Evolutionary conservation across 169 alveolate genomes (phyloP).

Genomic region (Eimeria maxima): DNA sequence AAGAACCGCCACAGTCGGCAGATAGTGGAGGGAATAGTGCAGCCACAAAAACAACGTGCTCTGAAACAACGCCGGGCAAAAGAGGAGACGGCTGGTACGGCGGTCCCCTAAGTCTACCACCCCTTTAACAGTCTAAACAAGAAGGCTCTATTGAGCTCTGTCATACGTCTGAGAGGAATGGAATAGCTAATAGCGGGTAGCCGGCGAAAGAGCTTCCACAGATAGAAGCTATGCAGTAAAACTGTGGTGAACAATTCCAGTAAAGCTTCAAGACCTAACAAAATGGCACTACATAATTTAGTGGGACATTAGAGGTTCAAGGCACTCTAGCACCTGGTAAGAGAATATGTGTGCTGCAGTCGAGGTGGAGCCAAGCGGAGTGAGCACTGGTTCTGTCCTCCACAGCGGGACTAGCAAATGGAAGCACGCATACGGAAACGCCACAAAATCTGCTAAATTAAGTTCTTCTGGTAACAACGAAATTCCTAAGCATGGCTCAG

Average conservation of each 20-base stretch:
- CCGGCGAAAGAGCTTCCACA: too few relatives aligned
- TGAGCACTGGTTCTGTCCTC: not conserved
- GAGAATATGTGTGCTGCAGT: not conserved
- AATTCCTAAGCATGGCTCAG: not conserved
- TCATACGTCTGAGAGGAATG: not conserved
- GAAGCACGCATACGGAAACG: not conserved
- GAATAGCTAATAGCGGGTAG: too few relatives aligned
- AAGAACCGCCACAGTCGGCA: not conserved
- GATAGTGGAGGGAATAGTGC: not conserved
- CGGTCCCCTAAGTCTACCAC: not conserved
- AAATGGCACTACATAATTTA: not conserved
- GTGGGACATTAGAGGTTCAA: not conserved
- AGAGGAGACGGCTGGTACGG: not conserved
- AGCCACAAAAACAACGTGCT: not conserved
- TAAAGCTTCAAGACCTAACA: not conserved
- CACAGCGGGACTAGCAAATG: not conserved
- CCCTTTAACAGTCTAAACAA: not conserved
- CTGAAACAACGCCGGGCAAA: not conserved
- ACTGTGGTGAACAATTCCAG: too few relatives aligned
- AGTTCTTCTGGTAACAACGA: not conserved
- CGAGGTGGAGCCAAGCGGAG: not conserved
- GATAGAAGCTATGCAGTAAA: too few relatives aligned
- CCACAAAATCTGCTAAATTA: not conserved
- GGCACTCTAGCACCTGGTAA: not conserved
- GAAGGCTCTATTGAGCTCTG: not conserved